Base-by-base conservation (phyloP, 2,329 filamentous ascomycete species). In the Nothophaeocryptopus gaeumannii region DNA sequence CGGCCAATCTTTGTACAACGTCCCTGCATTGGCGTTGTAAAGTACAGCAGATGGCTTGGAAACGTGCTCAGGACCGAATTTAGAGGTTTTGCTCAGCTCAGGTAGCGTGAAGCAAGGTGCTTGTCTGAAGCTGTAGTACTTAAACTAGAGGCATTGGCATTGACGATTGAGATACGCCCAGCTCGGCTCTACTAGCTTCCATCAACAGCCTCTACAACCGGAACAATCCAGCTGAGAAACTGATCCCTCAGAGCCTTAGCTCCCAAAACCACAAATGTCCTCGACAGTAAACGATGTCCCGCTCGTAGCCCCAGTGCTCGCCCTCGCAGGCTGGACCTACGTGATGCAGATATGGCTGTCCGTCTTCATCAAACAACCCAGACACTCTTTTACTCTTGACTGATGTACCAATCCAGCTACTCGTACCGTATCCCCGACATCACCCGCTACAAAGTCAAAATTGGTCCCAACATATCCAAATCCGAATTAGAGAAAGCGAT, bases 301-400 rank as follows among this genome's bases (percentile, higher is more conserved):
- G 12, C 45, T 57, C 11, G 36, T 57, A 15, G 48, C 40, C 9
- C 51, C 54, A n/a, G 45, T 51, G 32, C 29, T 57, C 9, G 48
- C 40, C 16, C 34, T 57, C 10, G 39, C 44, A 33, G 30, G 31
- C 29, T 57, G 54, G 54, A 52, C 51, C 10, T 47, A 51, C 41
- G 30, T 52, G 14, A 54, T 56, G 51, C 40, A 56, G 32, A 10
- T 46, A 8, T 56, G 54, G 51, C 39, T 51, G 54, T 53, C 37
- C 26, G 20, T 33, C 26, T 9, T 14, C 16, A 8, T 13, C 32
- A n/a, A 34, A 8, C 32, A n/a, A 34, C 8, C 32, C 8, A n/a
- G 32, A 34, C 32, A 34, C 8, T 9, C 8, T 8, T 8, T n/a
- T 30, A 5, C 13, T 30, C n/a, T 26, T 15, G 2, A n/a, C n/a